phyloP scores from a whole-genome alignment of 2,329 filamentous ascomycete genomes.

The Colletotrichum spaethianum region DNA sequence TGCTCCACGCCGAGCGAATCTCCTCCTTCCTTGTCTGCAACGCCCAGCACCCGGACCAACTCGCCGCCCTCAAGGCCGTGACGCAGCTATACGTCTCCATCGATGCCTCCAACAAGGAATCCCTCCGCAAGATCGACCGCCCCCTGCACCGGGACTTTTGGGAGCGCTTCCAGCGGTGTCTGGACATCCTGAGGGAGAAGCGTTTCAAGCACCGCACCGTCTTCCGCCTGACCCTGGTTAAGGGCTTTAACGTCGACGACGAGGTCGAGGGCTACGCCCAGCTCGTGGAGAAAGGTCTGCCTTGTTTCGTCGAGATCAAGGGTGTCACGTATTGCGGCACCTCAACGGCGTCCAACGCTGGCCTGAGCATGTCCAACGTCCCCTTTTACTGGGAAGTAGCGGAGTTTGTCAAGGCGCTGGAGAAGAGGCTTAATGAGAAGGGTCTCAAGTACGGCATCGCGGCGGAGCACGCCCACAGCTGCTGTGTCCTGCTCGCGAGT shows the following conservation, averaged over 20 bases:
- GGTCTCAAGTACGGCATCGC: slow-evolving; percentile 91
- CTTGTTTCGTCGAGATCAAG: slow-evolving; percentile 95
- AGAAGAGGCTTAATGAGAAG: slow-evolving; percentile 75
- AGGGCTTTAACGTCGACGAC: slow-evolving; percentile 97
- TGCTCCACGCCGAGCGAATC: slow-evolving; percentile 89
- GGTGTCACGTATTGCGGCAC: slow-evolving; percentile 98
- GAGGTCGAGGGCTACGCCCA: slow-evolving; percentile 92
- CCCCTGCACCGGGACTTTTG: slow-evolving; percentile 97
- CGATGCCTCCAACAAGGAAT: slow-evolving; percentile 92
- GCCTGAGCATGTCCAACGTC: slow-evolving; percentile 96
- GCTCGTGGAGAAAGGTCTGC: slow-evolving; percentile 87
- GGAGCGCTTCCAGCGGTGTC: slow-evolving; percentile 93
- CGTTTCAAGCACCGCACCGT: slow-evolving; percentile 91
- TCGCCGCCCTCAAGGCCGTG: slow-evolving; percentile 85
- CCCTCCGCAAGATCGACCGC: slow-evolving; percentile 88
- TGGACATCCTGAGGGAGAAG: slow-evolving; percentile 89
- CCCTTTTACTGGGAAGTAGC: slow-evolving; percentile 94
- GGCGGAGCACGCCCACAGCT: slow-evolving; percentile 95
- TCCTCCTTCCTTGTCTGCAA: slow-evolving; percentile 98
- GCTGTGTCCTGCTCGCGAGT: slow-evolving; percentile 89
- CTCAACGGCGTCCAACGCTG: slow-evolving; percentile 84
- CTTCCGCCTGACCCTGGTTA: slow-evolving; percentile 94
- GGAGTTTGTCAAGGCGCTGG: slow-evolving; percentile 83
- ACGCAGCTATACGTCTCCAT: slow-evolving; percentile 98
- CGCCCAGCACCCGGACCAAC: slow-evolving; percentile 93